Percentiles rank a stretch among this genome's conserved stretches.
These are phyloP conservation scores for Ophiostoma fasciatum DNA, from an alignment of 2,329 filamentous ascomycete species.

Conservation along the genomic window DNA sequence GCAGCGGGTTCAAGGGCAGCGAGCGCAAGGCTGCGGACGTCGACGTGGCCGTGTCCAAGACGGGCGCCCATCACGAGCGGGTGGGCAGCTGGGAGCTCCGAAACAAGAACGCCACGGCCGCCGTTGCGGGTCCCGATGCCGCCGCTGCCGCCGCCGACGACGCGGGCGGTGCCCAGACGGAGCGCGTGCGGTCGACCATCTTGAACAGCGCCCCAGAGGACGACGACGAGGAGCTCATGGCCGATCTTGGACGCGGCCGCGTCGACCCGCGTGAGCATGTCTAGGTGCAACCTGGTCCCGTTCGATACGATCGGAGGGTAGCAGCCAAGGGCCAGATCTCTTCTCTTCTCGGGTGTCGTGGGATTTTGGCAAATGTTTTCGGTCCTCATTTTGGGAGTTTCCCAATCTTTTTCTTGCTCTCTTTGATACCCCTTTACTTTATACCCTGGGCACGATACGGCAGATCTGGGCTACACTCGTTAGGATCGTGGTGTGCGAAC, in stretches of 20 bases:
- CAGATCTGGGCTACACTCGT: no score
- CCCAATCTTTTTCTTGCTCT: no score
- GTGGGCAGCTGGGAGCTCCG: slow-evolving; percentile 35
- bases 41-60: slow-evolving; percentile 25
- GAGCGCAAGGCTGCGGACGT: slow-evolving; percentile 30
- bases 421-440: no score
- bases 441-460: no score
- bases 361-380: no score
- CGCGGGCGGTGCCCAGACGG: slow-evolving; percentile 9
- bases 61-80: slow-evolving; percentile 28
- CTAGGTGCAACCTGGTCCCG: no score
- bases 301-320: no score
- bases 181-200: slow-evolving; percentile 9
- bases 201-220: slow-evolving; percentile 4
- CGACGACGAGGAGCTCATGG: slow-evolving; percentile 21
- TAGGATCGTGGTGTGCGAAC: no score
- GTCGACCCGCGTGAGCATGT: slow-evolving; percentile 26
- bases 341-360: no score
- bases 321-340: no score
- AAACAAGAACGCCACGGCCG: slow-evolving; percentile 10
- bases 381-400: no score
- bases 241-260: slow-evolving; percentile 20
- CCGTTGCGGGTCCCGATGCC: slow-evolving; percentile 9
- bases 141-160: slow-evolving; percentile 1
- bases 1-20: slow-evolving; percentile 28